phyloP scores from a whole-genome alignment of 2,329 filamentous ascomycete species.

The Decorospora gaudefroyi region DNA sequence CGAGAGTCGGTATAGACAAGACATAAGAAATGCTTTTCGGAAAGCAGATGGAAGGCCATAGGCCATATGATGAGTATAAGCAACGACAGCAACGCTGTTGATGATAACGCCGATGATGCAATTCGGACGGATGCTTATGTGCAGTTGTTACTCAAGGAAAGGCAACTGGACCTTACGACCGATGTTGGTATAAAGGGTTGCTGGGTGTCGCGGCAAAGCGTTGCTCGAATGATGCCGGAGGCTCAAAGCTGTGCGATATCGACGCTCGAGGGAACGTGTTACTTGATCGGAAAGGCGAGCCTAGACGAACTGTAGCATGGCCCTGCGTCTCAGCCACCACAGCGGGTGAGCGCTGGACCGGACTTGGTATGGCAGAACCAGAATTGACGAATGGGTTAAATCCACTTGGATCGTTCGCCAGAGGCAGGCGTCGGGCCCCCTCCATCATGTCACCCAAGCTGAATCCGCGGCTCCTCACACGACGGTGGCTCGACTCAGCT shows the following conservation, averaged over 20 bases:
- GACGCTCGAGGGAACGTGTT: conserved; percentile 56
- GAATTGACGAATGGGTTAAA: conserved; percentile 38
- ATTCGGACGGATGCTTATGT: conserved; percentile 27
- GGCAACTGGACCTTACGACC: conserved; percentile 27
- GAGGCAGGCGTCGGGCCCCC: conserved; percentile 56
- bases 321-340: conserved; percentile 28
- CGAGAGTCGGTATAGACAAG: conserved; percentile 30
- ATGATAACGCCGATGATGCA: conserved; percentile 45
- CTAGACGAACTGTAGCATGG: conserved; percentile 52
- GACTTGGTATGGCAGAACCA: conserved; percentile 32
- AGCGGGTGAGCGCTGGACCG: conserved; percentile 26
- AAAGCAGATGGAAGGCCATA: conserved; percentile 24
- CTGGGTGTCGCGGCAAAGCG: conserved; percentile 41
- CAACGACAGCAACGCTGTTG: conserved; percentile 29
- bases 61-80: conserved; percentile 29
- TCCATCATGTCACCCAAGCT: conserved; percentile 62
- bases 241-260: conserved; percentile 45
- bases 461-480: conserved; percentile 64
- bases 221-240: conserved; percentile 47
- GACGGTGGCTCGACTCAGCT: conserved; percentile 58
- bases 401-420: conserved; percentile 54
- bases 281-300: conserved; percentile 53
- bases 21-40: conserved; percentile 44
- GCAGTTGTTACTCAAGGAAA: conserved; percentile 30
- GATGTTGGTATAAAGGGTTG: conserved; percentile 30